Evolutionary conservation across 31 red algal genomes (phyloP).

Genomic region (Porphyra umbilicalis): DNA sequence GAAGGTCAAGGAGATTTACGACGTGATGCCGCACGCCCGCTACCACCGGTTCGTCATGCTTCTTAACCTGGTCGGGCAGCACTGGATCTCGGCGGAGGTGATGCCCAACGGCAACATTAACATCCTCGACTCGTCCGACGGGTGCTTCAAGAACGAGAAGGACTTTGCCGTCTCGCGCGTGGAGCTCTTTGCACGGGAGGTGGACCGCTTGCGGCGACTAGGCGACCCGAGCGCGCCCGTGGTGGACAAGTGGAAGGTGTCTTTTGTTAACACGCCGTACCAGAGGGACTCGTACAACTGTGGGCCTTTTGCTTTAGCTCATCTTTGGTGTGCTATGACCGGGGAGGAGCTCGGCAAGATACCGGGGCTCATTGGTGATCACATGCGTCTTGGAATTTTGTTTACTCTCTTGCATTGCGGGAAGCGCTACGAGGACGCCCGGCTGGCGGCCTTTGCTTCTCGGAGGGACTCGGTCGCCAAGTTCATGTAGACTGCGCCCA

Average conservation of each 20-base stretch:
- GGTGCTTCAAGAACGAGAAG: background rate
- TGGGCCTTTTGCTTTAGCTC: background rate
- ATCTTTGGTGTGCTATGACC: background rate
- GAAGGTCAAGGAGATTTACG: background rate
- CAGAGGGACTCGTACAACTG: too few species aligned
- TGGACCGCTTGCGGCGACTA: background rate
- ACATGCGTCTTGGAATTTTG: background rate
- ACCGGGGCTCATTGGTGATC: background rate
- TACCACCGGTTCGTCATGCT: background rate
- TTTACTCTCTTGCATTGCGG: background rate
- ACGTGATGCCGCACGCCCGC: background rate
- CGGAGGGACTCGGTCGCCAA: too few species aligned
- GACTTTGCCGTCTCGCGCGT: background rate
- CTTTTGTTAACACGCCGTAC: background rate
- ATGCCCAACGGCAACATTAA: background rate
- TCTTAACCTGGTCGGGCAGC: background rate
- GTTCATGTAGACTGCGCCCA: too few species aligned
- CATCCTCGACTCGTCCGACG: background rate
- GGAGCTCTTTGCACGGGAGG: background rate
- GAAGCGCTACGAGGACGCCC: background rate
- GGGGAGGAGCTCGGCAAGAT: background rate
- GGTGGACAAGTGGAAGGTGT: background rate
- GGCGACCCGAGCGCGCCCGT: background rate
- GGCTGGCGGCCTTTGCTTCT: background rate
- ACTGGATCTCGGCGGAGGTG: background rate